These are phyloP conservation scores for Backusella sp. DNA, from an alignment of 192 early-diverging fungal genomes.

Conservation along the genomic window DNA sequence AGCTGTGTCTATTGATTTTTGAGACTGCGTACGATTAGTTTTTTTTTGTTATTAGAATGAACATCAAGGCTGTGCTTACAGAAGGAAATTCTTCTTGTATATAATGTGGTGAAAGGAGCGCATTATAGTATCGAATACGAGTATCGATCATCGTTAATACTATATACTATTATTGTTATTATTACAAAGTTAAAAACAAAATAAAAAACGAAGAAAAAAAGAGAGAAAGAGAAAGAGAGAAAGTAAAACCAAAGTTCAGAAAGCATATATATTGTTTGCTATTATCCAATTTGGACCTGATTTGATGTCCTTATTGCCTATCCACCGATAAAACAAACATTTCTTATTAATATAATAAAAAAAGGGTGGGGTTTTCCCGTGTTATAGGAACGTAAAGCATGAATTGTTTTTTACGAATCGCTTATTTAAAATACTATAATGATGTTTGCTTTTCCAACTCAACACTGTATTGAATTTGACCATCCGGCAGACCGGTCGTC, in stretches of 20 bases:
- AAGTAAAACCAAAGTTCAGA: background rate
- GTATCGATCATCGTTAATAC: constrained; percentile 66
- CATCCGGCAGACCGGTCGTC: background rate
- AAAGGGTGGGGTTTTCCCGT: background rate
- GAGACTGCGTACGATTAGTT: constrained; percentile 3
- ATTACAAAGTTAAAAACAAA: too few species aligned
- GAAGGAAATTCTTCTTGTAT: constrained; percentile 81
- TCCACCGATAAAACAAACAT: background rate
- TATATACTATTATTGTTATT: background rate
- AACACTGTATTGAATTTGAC: background rate
- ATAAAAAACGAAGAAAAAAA: background rate
- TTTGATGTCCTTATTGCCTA: background rate
- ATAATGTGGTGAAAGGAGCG: constrained; percentile 87
- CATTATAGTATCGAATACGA: constrained; percentile 80
- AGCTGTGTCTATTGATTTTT: constrained; percentile 31
- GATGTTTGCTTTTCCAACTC: background rate
- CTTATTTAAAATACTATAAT: background rate
- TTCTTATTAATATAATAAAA: background rate
- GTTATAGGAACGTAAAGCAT: background rate
- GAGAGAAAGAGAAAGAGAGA: background rate
- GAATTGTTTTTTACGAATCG: background rate
- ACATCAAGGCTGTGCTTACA: constrained; percentile 36
- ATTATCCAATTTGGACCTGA: background rate
- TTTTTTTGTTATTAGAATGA: background rate
- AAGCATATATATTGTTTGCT: background rate